phyloP scores from a whole-genome alignment of 148 eudicot genomes.

The Bassia scoparia region DNA sequence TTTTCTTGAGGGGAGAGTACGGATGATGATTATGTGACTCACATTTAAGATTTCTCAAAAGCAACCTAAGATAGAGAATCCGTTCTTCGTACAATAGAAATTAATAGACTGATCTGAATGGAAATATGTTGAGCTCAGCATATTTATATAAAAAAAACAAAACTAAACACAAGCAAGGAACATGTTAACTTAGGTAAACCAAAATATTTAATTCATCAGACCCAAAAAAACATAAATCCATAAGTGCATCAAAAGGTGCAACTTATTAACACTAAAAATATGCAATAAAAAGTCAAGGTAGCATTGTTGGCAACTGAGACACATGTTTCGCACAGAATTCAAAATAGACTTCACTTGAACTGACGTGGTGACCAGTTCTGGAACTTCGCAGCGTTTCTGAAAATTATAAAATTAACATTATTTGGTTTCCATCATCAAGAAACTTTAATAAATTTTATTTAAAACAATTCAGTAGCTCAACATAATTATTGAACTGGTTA shows the following conservation, averaged over 20 bases:
- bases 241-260: neutral
- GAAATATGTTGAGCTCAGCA: neutral
- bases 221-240: neutral
- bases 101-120: neutral
- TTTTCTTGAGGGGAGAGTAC: neutral
- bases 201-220: too few species aligned
- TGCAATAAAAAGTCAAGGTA: neutral
- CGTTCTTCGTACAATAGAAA: neutral
- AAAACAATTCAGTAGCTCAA: neutral
- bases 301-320: constrained; percentile 49
- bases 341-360: constrained; percentile 66
- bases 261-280: neutral
- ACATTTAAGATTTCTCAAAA: too few species aligned
- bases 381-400: constrained; percentile 51
- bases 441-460: neutral
- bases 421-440: neutral
- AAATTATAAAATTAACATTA: constrained; percentile 10
- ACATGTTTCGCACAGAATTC: constrained; percentile 82
- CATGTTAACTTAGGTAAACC: neutral
- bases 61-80: too few species aligned
- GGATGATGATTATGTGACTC: neutral
- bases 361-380: constrained; percentile 32
- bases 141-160: too few species aligned
- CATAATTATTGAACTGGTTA: neutral
- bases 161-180: neutral